Evolutionary conservation across 2,329 filamentous ascomycete species (phyloP), one percentile per base, ranked within the genome.

Genomic region (Blastomyces silverae): DNA sequence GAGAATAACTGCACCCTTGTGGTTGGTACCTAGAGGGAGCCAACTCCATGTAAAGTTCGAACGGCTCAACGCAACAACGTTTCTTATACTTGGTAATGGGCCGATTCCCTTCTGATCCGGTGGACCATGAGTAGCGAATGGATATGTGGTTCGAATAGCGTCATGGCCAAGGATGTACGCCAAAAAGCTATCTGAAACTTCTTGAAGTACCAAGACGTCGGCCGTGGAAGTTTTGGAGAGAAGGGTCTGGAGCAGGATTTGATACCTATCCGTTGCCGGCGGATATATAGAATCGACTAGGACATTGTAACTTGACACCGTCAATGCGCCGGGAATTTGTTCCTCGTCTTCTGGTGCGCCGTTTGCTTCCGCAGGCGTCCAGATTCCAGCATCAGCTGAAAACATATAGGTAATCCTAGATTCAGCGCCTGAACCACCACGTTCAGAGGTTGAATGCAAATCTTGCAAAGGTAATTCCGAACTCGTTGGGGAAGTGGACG

Each of bases 151-250:
- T 37, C 79, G 78, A 31, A 89, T 76, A 1, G 74, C 69, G 1
- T 74, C 65, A 64, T 84, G 72, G 2, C 71, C 69, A 1, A 89
- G 80, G 0, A 89, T 75, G 64, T 80, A 81, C 0, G 79, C 78
- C 0, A 89, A 79, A 66, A 89, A 87, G 52, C 84, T 79, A 66
- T 89, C 86, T 0, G 85, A 87, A 0, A 89, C 83, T 74, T 89
- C 87, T 71, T 89, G 82, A 5, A 89, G 78, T 2, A 78, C 73
- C 0, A 81, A 63, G 25, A 81, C 68, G 63, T 79, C 75, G 2
- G 77, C 74, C 50, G 70, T 67, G 11, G 74, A 74, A 46, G 68
- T 66, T 5, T 74, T 64, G 0, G 73, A 73, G 15, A 76, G 67
- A 42, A 80, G 70, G 3, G 72, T 73, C 22, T 72, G 61, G 31